Base-by-base conservation (phyloP, 1,139 yeast genomes). In the Geotrichum histeridarum region DNA sequence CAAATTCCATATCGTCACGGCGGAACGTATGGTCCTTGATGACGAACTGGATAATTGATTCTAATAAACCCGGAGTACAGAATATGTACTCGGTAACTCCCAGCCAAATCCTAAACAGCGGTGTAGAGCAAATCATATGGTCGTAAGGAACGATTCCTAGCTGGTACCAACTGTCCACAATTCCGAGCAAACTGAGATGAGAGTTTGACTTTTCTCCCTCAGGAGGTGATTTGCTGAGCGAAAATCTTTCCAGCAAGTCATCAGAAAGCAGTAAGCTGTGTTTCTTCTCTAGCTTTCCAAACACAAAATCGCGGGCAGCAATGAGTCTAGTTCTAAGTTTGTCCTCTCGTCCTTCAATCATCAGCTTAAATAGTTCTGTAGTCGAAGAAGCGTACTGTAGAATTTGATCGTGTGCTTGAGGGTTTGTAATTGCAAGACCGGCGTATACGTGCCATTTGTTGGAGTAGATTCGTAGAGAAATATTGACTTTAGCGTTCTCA, bases 381-480 rank as follows among this genome's bases (percentile, higher is more conserved):
- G 87, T 84, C 1, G 95, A 86, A 50, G 81, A 79, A 1, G 98
- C 87, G 67, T 91, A 93, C 68, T 91, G 98, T 58, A 88, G 76
- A 18, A 94, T 86, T 70, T 93, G 99, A 42, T 79, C 81, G 66
- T 91, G 97, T 0, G 99, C 98, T 32, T 93, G 81, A 0, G 97
- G 97, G 67, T 93, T 93, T 2, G 96, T 86, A 59, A 93, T 91
- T 9, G 98, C 97, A 63, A 93, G 76, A 0, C 99, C 99, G 4
- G 99, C 99, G 67, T 93, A 93, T 27, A 93, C 99, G 67, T 93
- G 99, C 96, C 97, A 93, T 70, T 91, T 90, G 71, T 91, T 93
- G 33, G 95, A 83, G 69, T 78, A 93, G 47, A 93, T 93, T 61
- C 99, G 77, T 66, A 93, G 73, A 0, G 98, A 86, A 50, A 93